phyloP scores from a whole-genome alignment of 768 basidiomycete species.

The Panellus pusillus region DNA sequence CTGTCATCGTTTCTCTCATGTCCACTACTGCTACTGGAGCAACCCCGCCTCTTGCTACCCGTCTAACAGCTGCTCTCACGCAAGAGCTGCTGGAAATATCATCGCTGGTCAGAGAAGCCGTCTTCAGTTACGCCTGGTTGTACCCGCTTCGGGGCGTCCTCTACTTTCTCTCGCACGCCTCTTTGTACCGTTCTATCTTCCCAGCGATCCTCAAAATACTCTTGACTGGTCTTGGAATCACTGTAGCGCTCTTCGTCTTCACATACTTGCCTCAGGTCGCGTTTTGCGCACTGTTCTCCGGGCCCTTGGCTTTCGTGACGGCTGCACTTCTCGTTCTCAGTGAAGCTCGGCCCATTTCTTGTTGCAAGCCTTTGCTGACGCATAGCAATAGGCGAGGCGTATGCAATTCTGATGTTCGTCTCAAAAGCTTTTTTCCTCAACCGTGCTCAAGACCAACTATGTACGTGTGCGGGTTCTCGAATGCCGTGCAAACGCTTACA shows the following conservation, averaged over 20 bases:
- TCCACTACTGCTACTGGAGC: background rate
- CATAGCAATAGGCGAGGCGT: constrained; percentile 37
- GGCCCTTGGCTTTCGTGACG: constrained; percentile 60
- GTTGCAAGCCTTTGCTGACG: constrained; percentile 43
- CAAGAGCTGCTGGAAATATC: constrained; percentile 19
- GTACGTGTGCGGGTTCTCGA: constrained; percentile 24
- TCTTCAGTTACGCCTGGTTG: constrained; percentile 37
- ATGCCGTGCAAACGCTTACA: background rate
- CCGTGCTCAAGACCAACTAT: constrained; percentile 39
- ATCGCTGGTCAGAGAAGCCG: constrained; percentile 29
- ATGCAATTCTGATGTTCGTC: constrained; percentile 35
- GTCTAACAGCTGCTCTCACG: background rate
- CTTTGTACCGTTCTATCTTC: constrained; percentile 34
- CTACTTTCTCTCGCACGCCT: constrained; percentile 37
- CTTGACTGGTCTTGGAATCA: constrained; percentile 38
- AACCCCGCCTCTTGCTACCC: background rate
- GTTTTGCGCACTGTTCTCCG: constrained; percentile 57
- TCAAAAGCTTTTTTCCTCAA: constrained; percentile 37
- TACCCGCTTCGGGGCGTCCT: constrained; percentile 40
- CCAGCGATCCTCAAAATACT: constrained; percentile 42
- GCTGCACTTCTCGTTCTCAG: constrained; percentile 45
- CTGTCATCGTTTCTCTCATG: background rate
- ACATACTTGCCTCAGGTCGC: constrained; percentile 69
- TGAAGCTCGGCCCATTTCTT: constrained; percentile 25
- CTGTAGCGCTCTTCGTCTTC: constrained; percentile 50